Percentiles rank a stretch among this genome's conserved stretches.
These are phyloP conservation scores for Plectranthus barbatus DNA, from an alignment of 257 asterid species.

Conservation along the genomic window DNA sequence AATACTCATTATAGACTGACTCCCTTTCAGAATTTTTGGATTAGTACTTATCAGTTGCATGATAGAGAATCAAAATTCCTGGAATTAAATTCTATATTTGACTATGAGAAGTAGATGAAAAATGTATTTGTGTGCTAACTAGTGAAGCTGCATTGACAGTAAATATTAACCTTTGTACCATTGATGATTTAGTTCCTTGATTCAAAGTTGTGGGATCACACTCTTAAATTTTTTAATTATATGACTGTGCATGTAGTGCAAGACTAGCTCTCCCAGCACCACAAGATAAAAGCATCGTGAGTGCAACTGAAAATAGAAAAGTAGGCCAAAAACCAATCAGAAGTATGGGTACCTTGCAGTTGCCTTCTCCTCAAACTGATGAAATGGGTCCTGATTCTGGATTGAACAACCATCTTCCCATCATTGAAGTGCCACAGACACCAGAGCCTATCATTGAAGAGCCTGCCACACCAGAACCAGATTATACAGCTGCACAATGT, in stretches of 20 bases:
- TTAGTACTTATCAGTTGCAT: not conserved
- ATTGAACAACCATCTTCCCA: constrained; percentile 43
- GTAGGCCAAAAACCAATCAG: constrained; percentile 33
- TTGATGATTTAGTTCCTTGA: not conserved
- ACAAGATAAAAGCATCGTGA: constrained; percentile 52
- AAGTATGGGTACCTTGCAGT: constrained; percentile 42
- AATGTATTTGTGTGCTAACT: not conserved
- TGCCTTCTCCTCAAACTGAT: constrained; percentile 47
- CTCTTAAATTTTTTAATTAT: not conserved
- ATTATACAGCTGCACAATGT: constrained; percentile 22
- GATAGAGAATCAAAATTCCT: not conserved
- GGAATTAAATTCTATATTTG: not conserved
- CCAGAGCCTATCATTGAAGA: constrained; percentile 56
- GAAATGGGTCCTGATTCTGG: constrained; percentile 20
- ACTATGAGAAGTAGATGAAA: not conserved
- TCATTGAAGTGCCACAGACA: constrained; percentile 58
- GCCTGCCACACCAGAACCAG: constrained; percentile 75
- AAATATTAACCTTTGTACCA: not conserved
- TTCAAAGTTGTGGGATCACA: too few relatives aligned
- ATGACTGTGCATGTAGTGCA: constrained; percentile 51
- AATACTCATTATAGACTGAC: not conserved
- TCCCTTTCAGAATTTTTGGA: not conserved
- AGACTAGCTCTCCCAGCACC: constrained; percentile 92
- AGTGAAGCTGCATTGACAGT: not conserved
- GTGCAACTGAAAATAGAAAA: constrained; percentile 35